Evolutionary conservation across 2,329 filamentous ascomycete genomes (phyloP), one percentile per base, ranked within the genome.

Genomic region (Neonectria punicea): DNA sequence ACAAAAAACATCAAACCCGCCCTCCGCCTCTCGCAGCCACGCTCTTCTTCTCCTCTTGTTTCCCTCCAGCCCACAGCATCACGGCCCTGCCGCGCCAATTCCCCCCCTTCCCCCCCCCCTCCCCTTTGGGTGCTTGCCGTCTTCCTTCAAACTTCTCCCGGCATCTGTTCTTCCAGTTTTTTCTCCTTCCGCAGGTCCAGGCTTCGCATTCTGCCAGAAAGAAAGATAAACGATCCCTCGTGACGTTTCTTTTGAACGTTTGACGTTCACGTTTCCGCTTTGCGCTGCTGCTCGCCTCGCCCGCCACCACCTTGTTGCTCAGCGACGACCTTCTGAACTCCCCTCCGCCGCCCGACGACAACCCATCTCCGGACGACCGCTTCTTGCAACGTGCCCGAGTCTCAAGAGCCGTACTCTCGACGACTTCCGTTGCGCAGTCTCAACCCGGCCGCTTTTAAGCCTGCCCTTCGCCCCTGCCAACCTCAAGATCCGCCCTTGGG

Each of bases 31-130:
- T 61, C 56, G 58, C 58, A 66, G 60, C 61, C 58, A 65, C 63
- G 58, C 65, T 68, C 59, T 63, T 64, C 62, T 69, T 64, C 62
- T 69, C 65, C 58, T 72, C 63, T 74, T 70, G 63, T 69, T 72
- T 67, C 67, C 58, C 67, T 71, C 65, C 71, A 74, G 70, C 74
- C 72, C 72, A 76, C 73, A 75, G 75, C 73, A 75, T 74, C 70
- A 77, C 75, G 81, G 80, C 81, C 78, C 80, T 80, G 81, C 81
- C 80, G 80, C 78, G 81, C 77, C 82, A 83, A 83, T 80, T 73
- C 73, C 70, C 74, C 65, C 74, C 65, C 58, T 62, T 65, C 66
- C 69, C 73, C 16, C 36, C 76, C 70, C 66, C 69, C 73, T 36
- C 34, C 76, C 70, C 71, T 70, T 70, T 78, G 80, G 81, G 81